Evolutionary conservation across 108 stramenopile genomes (phyloP), one percentile per base, ranked within the genome.

Genomic region (Cyclostephanos tholiformis): DNA sequence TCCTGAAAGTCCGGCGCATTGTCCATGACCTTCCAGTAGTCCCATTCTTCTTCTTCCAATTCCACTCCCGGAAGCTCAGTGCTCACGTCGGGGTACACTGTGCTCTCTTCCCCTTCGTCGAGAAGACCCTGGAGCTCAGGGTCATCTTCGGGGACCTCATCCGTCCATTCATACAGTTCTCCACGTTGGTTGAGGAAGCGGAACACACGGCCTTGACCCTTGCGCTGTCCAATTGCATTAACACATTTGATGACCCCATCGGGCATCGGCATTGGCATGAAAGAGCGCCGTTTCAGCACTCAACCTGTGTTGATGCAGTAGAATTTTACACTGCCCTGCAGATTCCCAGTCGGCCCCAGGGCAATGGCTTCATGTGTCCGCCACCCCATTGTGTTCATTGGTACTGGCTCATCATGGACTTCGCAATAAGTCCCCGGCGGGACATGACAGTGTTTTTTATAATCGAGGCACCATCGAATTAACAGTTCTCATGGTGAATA

Each of bases 301-400:
- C 52, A 1, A 53, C 52, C 23, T 6, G n/a, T n/a, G n/a, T n/a
- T n/a, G n/a, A n/a, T n/a, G n/a, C n/a, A n/a, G n/a, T n/a, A n/a
- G n/a, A n/a, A n/a, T n/a, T n/a, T n/a, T n/a, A n/a, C n/a, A n/a
- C n/a, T n/a, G n/a, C n/a, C n/a, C n/a, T n/a, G n/a, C n/a, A n/a
- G n/a, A n/a, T n/a, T n/a, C n/a, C n/a, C n/a, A n/a, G n/a, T n/a
- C n/a, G n/a, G n/a, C n/a, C n/a, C n/a, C n/a, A n/a, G n/a, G n/a
- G n/a, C n/a, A n/a, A n/a, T n/a, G n/a, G n/a, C n/a, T n/a, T n/a
- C n/a, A n/a, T n/a, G n/a, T n/a, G n/a, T n/a, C n/a, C n/a, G n/a
- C n/a, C n/a, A n/a, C n/a, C n/a, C n/a, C 53, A 53, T 48, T 4
- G 62, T 64, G 29, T 77, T 77, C 19, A 69, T 77, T 44, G 48